Evolutionary conservation across 768 basidiomycete species (phyloP), one percentile per base, ranked within the genome.

Genomic region (Leccinum longicurvipes): DNA sequence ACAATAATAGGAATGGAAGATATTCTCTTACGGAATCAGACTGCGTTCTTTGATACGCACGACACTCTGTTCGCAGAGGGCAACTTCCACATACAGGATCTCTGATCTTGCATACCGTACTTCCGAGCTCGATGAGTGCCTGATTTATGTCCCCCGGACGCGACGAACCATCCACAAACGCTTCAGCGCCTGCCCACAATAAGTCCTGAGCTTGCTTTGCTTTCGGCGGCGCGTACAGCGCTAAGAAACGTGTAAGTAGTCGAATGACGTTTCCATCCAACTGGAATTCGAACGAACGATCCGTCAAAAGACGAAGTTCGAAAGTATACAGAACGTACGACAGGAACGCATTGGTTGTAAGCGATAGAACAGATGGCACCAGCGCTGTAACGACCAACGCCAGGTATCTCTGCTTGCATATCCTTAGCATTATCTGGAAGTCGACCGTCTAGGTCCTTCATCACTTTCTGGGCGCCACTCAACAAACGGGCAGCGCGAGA

Each of bases 61-160:
- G 72, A 64, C 95, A 98, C 74, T 82, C 81, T 21, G 74, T 58
- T 47, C 71, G 79, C 44, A 98, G 61, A 19, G 93, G 91, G 71
- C 95, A 98, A 17, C 73, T 64, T 17, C 63, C 72, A 64, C 95
- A 98, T 19, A 74, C 71, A 10, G 95, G 95, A 59, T 89, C 83
- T 58, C 83, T 85, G 41, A 90, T 86, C 70, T 88, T 93, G 75
- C 95, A 98, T 3, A 97, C 82, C 3, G 93, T 96, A 67, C 90
- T 91, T 48, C 95, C 95, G 7, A 98, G 83, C 67, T 98, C 95
- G 69, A 98, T 98, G 50, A 98, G 77, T 14, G 91, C 93, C 73
- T 97, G 89, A 65, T 96, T 96, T 60, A 94, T 78, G 67, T 95
- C 91, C 17, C 93, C 92, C 0, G 93, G 82, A 58, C 79, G 69